Conservation (phyloP, 352 stramenopile species). For the Globisporangium paroecandrum region DNA sequence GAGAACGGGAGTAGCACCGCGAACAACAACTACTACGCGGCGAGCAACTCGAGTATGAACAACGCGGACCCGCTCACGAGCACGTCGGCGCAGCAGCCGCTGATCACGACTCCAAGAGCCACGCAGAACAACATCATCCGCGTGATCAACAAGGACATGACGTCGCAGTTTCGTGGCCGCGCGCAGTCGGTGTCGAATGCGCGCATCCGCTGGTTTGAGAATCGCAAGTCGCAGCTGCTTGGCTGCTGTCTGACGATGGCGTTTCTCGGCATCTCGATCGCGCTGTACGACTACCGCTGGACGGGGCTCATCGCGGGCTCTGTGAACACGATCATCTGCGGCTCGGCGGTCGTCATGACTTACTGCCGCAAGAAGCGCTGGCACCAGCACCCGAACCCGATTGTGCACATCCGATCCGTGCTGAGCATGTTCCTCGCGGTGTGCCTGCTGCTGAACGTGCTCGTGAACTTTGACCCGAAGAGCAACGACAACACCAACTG, state of each 20-base stretch:
- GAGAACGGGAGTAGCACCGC: constrained; percentile 12
- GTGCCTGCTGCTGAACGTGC: constrained; percentile 81
- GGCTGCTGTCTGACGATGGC: constrained; percentile 84
- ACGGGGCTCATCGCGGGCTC: constrained; percentile 84
- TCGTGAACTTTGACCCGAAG: constrained; percentile 68
- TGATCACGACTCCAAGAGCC: constrained; percentile 53
- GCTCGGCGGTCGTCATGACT: constrained; percentile 81
- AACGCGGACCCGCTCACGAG: constrained; percentile 30
- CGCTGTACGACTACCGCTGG: constrained; percentile 88
- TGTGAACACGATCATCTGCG: constrained; percentile 85
- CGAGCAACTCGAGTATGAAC: constrained; percentile 22
- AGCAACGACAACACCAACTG: constrained; percentile 47
- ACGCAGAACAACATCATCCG: constrained; percentile 79
- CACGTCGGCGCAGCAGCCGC: constrained; percentile 57
- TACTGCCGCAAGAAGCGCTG: constrained; percentile 87
- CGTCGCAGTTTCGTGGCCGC: constrained; percentile 76
- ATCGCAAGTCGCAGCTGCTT: constrained; percentile 85
- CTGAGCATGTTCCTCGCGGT: constrained; percentile 84
- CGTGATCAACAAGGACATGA: constrained; percentile 90
- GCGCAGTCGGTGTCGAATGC: constrained; percentile 64
- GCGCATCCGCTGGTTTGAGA: constrained; percentile 86
- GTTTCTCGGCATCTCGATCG: constrained; percentile 80
- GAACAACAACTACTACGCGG: constrained; percentile 33
- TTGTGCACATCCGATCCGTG: constrained; percentile 82
- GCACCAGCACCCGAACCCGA: constrained; percentile 88